Conservation (phyloP, 73 alveolate species). For the Paramecium sonneborni region DNA sequence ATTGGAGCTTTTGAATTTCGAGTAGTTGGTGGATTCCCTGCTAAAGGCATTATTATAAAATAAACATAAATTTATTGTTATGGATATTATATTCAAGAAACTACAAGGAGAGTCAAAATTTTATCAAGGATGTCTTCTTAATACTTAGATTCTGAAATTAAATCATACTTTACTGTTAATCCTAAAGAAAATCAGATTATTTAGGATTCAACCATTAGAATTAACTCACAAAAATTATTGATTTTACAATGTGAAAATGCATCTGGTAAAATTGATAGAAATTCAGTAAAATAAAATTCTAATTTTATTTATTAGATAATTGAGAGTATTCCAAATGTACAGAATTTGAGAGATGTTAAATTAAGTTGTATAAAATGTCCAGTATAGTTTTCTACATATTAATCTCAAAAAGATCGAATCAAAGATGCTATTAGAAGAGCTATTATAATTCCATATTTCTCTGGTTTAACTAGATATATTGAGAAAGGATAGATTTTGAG, state of each 20-base stretch:
- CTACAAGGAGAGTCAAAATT: neutral
- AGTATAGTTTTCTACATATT: neutral
- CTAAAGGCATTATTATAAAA: neutral
- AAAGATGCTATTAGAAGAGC: neutral
- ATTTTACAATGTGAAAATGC: constrained; percentile 8
- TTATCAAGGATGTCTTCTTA: neutral
- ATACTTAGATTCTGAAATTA: constrained; percentile 6
- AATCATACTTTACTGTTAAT: neutral
- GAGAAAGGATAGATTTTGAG: neutral
- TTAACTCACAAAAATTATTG: neutral
- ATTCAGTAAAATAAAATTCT: neutral
- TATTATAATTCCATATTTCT: neutral
- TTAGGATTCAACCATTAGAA: neutral
- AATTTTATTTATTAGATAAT: neutral
- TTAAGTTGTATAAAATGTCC: neutral
- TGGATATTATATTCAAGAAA: neutral
- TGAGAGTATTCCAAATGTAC: neutral
- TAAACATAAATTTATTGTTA: constrained; percentile 28
- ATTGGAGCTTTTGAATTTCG: constrained; percentile 32
- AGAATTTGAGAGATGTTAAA: neutral
- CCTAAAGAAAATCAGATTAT: neutral
- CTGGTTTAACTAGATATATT: neutral
- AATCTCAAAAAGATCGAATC: neutral
- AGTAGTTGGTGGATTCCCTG: constrained; percentile 1
- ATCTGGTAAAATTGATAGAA: neutral